Conservation (phyloP, 805 yeast species). For the Dipodascus geniculatus region DNA sequence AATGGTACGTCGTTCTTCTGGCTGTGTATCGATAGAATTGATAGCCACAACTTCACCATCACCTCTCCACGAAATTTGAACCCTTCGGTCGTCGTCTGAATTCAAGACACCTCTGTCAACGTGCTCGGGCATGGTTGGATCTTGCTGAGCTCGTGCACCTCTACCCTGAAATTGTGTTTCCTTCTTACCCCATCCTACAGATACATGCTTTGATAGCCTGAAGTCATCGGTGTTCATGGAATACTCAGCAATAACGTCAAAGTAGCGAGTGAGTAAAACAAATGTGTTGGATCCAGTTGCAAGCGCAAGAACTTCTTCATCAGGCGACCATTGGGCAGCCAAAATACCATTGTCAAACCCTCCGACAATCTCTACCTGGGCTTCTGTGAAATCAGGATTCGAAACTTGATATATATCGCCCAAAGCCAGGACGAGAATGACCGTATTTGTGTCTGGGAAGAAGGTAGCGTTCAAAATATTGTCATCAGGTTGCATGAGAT, state of each 20-base stretch:
- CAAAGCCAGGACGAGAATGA: slow-evolving; percentile 52
- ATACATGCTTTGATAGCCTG: slow-evolving; percentile 65
- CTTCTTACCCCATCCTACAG: slow-evolving; percentile 97
- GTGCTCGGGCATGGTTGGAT: slow-evolving; percentile 75
- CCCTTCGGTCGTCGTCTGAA: slow-evolving; percentile 22
- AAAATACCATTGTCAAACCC: slow-evolving; percentile 63
- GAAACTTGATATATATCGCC: slow-evolving; percentile 66
- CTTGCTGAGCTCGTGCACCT: slow-evolving; percentile 66
- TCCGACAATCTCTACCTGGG: slow-evolving; percentile 66
- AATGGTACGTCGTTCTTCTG: slow-evolving; percentile 47
- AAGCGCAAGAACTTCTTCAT: slow-evolving; percentile 73
- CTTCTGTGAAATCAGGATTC: slow-evolving; percentile 43
- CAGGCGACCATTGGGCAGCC: slow-evolving; percentile 80
- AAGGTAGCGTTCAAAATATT: slow-evolving; percentile 46
- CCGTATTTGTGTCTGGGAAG: slow-evolving; percentile 55
- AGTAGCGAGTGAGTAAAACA: slow-evolving; percentile 56
- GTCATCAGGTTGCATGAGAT: slow-evolving; percentile 24
- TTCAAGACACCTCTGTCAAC: slow-evolving; percentile 60
- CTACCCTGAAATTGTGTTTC: slow-evolving; percentile 95
- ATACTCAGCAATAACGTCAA: slow-evolving; percentile 69
- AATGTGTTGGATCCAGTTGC: slow-evolving; percentile 44
- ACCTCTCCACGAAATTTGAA: slow-evolving; percentile 82
- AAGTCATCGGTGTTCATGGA: slow-evolving; percentile 51
- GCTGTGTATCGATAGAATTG: slow-evolving; percentile 43
- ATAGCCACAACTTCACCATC: slow-evolving; percentile 79